Base-by-base conservation (phyloP, 176 grass and related monocot genomes). In the Avena eriantha region DNA sequence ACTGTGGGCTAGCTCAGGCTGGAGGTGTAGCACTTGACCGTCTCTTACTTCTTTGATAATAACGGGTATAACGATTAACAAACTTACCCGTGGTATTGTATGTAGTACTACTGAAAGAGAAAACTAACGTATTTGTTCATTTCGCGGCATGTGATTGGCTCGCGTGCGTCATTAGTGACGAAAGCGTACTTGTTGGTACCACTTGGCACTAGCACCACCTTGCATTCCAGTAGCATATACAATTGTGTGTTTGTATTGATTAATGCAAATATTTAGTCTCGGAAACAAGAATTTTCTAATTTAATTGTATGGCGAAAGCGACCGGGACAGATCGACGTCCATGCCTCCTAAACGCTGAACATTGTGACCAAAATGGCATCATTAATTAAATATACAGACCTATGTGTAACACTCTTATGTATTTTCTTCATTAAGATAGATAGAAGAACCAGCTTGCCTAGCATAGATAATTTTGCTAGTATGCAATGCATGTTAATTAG, bases 151-250 rank as follows among this genome's bases (percentile, higher is more conserved):
- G 77, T 21, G 77, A 84, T 76, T 67, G 60, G 79, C 17, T 8
- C 31, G 33, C 10, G 8, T 2, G 43, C 76, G 76, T 84, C 87
- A 84, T 31, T 31, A 13, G 4, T 84, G 66, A 89, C 55, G 81
- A 41, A 22, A 11, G 18, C 12, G 14, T 29, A 15, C 41, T 33
- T 64, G 80, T 79, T 43, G 26, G 0, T 17, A 80, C 46, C 49
- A 21, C 24, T 76, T 76, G 48, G 49, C 49, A 55, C 17, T 77
- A 77, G 49, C 24, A 55, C 74, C 17, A 55, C 16, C 15, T 19
- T 51, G 29, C 29, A 77, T 10, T 19, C 17, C 7, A 77, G 9
- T 55, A 55, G 24, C 17, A 34, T 77, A 19, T 18, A 53, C 3
- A 77, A 7, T 7, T 33, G 67, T 4, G 34, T 69, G 67, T 69